These are phyloP conservation scores for Erysimum cheiri DNA, from an alignment of 441 rosid species.

Conservation along the genomic window DNA sequence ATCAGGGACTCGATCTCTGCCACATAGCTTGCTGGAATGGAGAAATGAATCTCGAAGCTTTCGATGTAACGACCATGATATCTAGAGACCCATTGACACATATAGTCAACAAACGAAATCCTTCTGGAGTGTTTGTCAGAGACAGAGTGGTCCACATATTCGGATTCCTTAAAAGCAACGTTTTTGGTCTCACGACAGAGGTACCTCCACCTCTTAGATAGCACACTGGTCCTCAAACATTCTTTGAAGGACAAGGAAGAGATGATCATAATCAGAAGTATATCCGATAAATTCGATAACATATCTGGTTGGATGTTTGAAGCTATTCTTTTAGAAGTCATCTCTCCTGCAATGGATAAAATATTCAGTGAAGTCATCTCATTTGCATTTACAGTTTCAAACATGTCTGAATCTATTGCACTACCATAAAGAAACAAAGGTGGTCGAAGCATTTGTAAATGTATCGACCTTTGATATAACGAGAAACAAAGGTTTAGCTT, in stretches of 20 bases:
- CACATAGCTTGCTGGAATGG: conserved; percentile 33
- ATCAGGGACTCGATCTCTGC: conserved; percentile 2
- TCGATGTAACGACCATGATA: neutral
- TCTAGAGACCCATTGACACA: neutral
- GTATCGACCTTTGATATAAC: too few species aligned
- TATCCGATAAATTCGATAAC: conserved; percentile 2
- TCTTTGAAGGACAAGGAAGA: conserved; percentile 17
- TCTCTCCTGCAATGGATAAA: neutral
- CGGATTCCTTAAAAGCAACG: neutral
- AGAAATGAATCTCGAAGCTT: conserved; percentile 5
- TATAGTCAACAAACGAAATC: neutral
- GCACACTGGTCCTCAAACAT: neutral
- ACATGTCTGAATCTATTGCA: neutral
- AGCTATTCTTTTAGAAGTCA: neutral
- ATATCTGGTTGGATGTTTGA: neutral
- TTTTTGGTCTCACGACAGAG: conserved; percentile 5
- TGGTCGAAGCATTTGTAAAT: too few species aligned
- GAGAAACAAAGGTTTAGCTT: too few species aligned
- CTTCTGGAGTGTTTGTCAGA: neutral
- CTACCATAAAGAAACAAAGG: neutral
- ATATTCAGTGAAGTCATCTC: neutral
- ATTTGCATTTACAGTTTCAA: conserved; percentile 2
- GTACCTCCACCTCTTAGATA: conserved; percentile 1
- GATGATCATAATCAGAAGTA: neutral
- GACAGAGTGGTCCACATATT: neutral